A percentile compares a stretch with the other conserved stretches of the same genome.
Conservation (phyloP, 331 rosid species). For the Pyrus hybrid region DNA sequence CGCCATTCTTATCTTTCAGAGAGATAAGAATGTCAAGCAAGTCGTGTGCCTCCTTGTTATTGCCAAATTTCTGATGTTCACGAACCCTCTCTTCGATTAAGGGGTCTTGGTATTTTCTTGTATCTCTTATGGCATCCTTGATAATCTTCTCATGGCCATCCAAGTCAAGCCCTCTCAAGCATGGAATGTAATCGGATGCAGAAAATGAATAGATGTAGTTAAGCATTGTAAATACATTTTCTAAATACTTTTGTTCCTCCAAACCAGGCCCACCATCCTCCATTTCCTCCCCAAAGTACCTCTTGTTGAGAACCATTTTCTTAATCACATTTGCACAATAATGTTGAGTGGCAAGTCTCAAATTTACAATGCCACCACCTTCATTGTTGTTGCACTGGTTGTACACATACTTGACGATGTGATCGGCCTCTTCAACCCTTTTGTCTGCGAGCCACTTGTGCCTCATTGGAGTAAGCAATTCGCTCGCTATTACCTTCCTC, state of each 20-base stretch:
- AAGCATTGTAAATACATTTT: not conserved
- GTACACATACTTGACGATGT: slow-evolving; percentile 13
- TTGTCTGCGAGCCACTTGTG: not conserved
- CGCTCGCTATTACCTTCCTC: not conserved
- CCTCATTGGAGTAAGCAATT: not conserved
- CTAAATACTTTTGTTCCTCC: slow-evolving; percentile 23
- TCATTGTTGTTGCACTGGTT: slow-evolving; percentile 3
- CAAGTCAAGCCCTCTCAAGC: slow-evolving; percentile 13
- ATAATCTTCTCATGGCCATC: slow-evolving; percentile 10
- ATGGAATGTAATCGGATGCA: slow-evolving; percentile 24
- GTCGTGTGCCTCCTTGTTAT: slow-evolving; percentile 9
- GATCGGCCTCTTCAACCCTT: slow-evolving; percentile 7
- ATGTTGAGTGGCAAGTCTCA: slow-evolving; percentile 14
- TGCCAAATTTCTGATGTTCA: slow-evolving; percentile 9
- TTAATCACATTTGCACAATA: slow-evolving; percentile 20
- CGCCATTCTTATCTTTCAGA: slow-evolving; percentile 1
- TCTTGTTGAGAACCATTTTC: slow-evolving; percentile 17
- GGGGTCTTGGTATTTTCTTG: slow-evolving; percentile 18
- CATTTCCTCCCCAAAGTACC: slow-evolving; percentile 30
- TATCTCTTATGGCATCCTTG: slow-evolving; percentile 8
- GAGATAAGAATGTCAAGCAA: slow-evolving; percentile 31
- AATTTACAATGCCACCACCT: slow-evolving; percentile 18
- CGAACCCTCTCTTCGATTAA: slow-evolving; percentile 20
- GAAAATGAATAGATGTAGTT: slow-evolving; percentile 6
- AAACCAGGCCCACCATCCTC: slow-evolving; percentile 23